phyloP scores from a whole-genome alignment of 2,329 filamentous ascomycete species.

The Aureobasidium sp. region DNA sequence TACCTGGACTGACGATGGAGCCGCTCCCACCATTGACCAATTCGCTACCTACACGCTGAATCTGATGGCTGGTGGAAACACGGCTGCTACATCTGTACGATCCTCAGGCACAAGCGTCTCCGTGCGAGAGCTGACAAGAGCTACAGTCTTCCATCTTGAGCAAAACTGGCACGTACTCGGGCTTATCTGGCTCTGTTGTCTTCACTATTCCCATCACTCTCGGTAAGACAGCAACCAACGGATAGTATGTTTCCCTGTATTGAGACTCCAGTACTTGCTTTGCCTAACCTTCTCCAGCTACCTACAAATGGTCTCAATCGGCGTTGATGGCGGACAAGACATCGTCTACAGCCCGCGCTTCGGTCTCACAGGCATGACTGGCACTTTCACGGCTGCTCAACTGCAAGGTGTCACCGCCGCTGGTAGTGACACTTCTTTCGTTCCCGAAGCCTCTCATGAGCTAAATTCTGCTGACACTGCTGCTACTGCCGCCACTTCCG shows the following conservation, averaged over 20 bases:
- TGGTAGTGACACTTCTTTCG: constrained; percentile 25
- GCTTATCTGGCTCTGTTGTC: neutral
- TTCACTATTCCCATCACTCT: neutral
- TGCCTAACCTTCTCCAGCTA: constrained; percentile 35
- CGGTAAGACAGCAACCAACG: neutral
- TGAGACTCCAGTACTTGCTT: constrained; percentile 17
- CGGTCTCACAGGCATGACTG: constrained; percentile 56
- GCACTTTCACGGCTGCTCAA: constrained; percentile 42
- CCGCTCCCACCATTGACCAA: constrained; percentile 40
- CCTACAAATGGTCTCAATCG: constrained; percentile 49
- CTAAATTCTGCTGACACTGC: constrained; percentile 22
- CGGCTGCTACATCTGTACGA: constrained; percentile 37
- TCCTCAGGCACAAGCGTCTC: too few relatives aligned
- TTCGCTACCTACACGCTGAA: constrained; percentile 49
- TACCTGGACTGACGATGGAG: constrained; percentile 49
- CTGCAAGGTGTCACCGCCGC: constrained; percentile 26
- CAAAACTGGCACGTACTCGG: neutral
- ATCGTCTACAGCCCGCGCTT: constrained; percentile 57
- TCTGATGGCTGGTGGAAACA: constrained; percentile 53
- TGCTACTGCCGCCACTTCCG: constrained; percentile 16
- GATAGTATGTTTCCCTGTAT: constrained; percentile 16
- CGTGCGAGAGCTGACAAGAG: neutral
- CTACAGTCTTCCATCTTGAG: neutral
- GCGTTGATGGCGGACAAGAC: constrained; percentile 45
- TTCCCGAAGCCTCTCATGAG: constrained; percentile 19